Evolutionary conservation across 2,329 filamentous ascomycete genomes (phyloP).

Genomic region (Rugonectria rugulosa): DNA sequence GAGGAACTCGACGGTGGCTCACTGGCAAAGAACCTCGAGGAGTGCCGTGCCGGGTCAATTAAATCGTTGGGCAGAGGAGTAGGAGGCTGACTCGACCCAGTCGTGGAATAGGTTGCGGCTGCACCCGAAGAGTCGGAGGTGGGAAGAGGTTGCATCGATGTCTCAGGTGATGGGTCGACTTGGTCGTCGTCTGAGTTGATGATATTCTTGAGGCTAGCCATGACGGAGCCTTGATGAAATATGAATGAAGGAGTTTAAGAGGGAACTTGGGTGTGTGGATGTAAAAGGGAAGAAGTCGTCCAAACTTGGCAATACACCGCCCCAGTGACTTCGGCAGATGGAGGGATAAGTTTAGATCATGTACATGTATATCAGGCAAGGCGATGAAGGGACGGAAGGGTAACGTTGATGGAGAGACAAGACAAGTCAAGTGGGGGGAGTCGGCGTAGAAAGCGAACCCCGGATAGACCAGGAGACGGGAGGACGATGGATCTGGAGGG

Average conservation of each 20-base stretch:
- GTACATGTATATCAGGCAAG: conserved; percentile 41
- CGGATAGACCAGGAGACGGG: conserved; percentile 32
- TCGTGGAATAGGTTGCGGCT: conserved; percentile 50
- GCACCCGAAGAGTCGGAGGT: conserved; percentile 44
- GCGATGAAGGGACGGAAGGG: conserved; percentile 38
- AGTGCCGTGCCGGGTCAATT: conserved; percentile 44
- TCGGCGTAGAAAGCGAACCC: conserved; percentile 37
- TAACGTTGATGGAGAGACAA: conserved; percentile 29
- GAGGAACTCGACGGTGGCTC: conserved; percentile 34
- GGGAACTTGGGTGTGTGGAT: conserved; percentile 45
- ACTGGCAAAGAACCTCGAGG: conserved; percentile 36
- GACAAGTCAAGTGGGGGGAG: conserved; percentile 33
- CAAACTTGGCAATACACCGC: conserved; percentile 59
- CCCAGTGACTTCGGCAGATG: conserved; percentile 41
- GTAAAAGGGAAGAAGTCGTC: conserved; percentile 37
- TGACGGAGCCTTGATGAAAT: conserved; percentile 52
- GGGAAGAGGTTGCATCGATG: conserved; percentile 46
- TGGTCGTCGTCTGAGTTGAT: conserved; percentile 63
- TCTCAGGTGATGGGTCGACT: conserved; percentile 51
- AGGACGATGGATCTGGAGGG: conserved; percentile 29
- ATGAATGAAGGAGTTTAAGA: conserved; percentile 45
- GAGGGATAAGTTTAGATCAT: conserved; percentile 42
- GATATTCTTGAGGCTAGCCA: conserved; percentile 64
- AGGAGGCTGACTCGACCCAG: conserved; percentile 41
- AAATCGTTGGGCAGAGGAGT: conserved; percentile 45